These are phyloP conservation scores for Cymbopogon citratus DNA, from an alignment of 176 grass and related monocot species.

Conservation along the genomic window DNA sequence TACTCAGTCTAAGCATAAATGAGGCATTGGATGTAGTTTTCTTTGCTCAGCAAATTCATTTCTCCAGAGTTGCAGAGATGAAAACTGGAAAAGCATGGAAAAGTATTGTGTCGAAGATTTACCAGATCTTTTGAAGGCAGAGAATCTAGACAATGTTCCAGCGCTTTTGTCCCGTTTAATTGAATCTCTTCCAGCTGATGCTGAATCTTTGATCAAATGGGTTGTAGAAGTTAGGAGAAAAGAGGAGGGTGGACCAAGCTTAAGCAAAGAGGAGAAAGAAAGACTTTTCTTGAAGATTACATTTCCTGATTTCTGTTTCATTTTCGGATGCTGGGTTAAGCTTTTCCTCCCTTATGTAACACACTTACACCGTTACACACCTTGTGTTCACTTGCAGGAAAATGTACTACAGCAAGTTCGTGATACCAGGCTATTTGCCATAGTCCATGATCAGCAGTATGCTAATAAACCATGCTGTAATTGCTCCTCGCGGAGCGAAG, in stretches of 20 bases:
- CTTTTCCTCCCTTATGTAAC: background rate
- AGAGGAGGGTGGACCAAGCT: slow-evolving; percentile 57
- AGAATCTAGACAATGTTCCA: slow-evolving; percentile 33
- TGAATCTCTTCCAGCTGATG: slow-evolving; percentile 56
- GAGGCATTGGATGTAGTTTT: background rate
- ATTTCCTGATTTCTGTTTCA: background rate
- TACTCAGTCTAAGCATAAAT: background rate
- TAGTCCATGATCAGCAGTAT: slow-evolving; percentile 46
- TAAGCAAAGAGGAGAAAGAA: slow-evolving; percentile 71
- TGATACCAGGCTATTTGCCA: slow-evolving; percentile 51
- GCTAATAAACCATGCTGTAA: slow-evolving; percentile 23
- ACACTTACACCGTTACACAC: background rate
- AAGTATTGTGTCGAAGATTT: slow-evolving; percentile 62
- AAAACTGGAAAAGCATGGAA: slow-evolving; percentile 61
- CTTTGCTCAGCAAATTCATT: slow-evolving; percentile 2
- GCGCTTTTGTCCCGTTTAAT: slow-evolving; percentile 50
- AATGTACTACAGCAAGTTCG: slow-evolving; percentile 62
- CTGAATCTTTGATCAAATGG: slow-evolving; percentile 83
- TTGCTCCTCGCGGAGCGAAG: slow-evolving; percentile 25
- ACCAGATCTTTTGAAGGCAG: slow-evolving; percentile 60
- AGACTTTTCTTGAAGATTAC: slow-evolving; percentile 50
- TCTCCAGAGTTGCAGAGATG: slow-evolving; percentile 63
- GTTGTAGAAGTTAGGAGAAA: slow-evolving; percentile 75
- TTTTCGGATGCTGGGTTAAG: slow-evolving; percentile 5
- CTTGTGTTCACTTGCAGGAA: slow-evolving; percentile 40